Percentiles rank a stretch among this genome's conserved stretches.
Conservation (phyloP, 352 stramenopile species). For the Phytophthora litchii region DNA sequence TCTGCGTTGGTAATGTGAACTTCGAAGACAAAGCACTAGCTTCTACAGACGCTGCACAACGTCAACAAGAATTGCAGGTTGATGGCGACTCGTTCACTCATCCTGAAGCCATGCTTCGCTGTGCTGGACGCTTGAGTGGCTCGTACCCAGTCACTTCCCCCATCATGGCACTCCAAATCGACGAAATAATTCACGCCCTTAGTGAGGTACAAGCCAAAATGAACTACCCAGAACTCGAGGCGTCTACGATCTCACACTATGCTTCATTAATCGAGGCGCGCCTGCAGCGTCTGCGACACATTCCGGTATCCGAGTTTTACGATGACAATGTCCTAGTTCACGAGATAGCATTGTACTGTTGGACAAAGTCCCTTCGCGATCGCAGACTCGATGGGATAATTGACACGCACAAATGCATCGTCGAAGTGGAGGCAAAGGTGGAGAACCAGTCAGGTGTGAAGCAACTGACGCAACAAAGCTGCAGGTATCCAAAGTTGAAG, state of each 20-base stretch:
- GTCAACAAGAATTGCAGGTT: conserved; percentile 37
- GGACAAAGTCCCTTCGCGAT: conserved; percentile 15
- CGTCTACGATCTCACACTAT: conserved; percentile 23
- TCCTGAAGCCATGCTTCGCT: conserved; percentile 62
- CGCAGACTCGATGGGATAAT: conserved; percentile 14
- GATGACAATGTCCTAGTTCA: conserved; percentile 23
- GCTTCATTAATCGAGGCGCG: conserved; percentile 35
- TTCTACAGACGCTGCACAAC: conserved; percentile 26
- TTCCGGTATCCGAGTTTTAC: conserved; percentile 15
- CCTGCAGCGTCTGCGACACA: conserved; percentile 22
- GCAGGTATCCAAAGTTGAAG: conserved; percentile 42
- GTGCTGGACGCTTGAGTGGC: conserved; percentile 52
- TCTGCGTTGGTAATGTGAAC: conserved; percentile 44
- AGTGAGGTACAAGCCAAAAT: conserved; percentile 35
- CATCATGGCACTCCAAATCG: conserved; percentile 45
- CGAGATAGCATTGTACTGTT: conserved; percentile 42
- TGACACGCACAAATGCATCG: conserved; percentile 17
- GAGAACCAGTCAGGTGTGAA: conserved; percentile 29
- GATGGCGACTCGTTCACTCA: conserved; percentile 53
- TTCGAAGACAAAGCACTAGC: conserved; percentile 48
- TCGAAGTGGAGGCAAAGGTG: conserved; percentile 28
- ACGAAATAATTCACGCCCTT: conserved; percentile 56
- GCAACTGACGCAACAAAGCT: conserved; percentile 6
- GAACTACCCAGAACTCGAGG: conserved; percentile 23
- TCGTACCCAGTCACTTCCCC: conserved; percentile 52